Base-by-base conservation (phyloP, 805 yeast species). In the Komagataella phaffii region DNA sequence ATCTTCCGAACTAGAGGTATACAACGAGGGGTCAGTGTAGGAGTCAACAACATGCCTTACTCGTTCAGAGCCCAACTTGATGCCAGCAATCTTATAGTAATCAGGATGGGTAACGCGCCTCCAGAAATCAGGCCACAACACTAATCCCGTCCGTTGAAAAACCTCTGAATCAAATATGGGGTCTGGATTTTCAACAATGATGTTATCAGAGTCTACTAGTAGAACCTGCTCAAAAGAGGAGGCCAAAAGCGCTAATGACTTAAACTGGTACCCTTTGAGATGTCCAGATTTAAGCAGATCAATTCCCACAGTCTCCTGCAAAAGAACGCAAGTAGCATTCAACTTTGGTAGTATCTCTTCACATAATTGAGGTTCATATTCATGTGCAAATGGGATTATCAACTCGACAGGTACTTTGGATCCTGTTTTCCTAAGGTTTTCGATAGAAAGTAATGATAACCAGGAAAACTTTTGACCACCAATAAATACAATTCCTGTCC, bases 401-500 rank as follows among this genome's bases (percentile, higher is more conserved):
- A 76, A 66, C 59, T 76, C 80, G 17, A 75, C 69, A 7, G 83
- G 82, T 45, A 76, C 59, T 44, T 62, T 57, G 12, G 76, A 71
- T 1, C 81, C 81, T 6, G 68, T 58, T 3, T 69, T 63, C 47
- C 82, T 61, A 44, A 77, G 58, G 44, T 73, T 68, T 54, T 72
- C 73, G 46, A 84, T 66, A 7, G 83, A 73, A 5, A 81, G 61
- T 24, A 81, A 64, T 1, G 85, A 71, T 24, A 84, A 64, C 77
- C 86, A 77, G 49, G 85, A 81, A 58, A 77, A 84, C 53, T 72
- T 73, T 2, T 87, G 87, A 49, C 91, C 91, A n/a, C 88, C 91
- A 48, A 84, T 81, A 52, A 79, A 77, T 0, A 84, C 83, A 24
- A 83, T 79, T 6, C 90, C 91, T 52, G 74, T 68, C 1, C 83